Evolutionary conservation across 768 basidiomycete species (phyloP).

Genomic region (Steccherinum ochraceum): DNA sequence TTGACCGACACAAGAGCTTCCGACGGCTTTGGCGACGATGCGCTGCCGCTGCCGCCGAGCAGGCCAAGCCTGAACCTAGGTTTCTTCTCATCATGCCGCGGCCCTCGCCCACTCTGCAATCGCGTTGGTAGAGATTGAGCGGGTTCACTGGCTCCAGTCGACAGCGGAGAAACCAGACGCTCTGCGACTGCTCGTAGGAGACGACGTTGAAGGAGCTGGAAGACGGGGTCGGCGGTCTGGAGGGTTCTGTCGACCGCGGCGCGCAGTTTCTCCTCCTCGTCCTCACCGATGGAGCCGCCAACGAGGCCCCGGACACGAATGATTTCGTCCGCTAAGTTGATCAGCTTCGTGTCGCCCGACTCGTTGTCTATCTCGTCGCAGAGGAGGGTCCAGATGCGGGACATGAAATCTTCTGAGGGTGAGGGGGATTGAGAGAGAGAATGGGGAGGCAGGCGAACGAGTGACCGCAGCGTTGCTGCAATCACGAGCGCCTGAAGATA

Average conservation of each 20-base stretch:
- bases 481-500: conserved; percentile 66
- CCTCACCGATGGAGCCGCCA: conserved; percentile 12
- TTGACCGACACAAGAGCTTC: conserved; percentile 32
- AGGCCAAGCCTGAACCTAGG: conserved; percentile 8
- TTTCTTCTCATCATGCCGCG: conserved; percentile 8
- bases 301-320: conserved; percentile 41
- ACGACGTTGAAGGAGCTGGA: conserved; percentile 53
- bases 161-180: conserved; percentile 17
- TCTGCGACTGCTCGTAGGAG: conserved; percentile 36
- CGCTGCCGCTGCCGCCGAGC: background rate
- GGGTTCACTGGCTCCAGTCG: background rate
- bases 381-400: conserved; percentile 62
- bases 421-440: background rate
- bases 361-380: conserved; percentile 44
- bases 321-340: conserved; percentile 72
- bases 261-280: conserved; percentile 49
- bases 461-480: conserved; percentile 50
- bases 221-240: conserved; percentile 58
- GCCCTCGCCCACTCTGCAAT: conserved; percentile 17
- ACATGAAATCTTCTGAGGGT: conserved; percentile 37
- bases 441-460: conserved; percentile 39
- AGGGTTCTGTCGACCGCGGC: conserved; percentile 59
- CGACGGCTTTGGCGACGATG: background rate
- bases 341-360: conserved; percentile 43
- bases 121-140: conserved; percentile 7